Evolutionary conservation across 1,284 basidiomycete genomes (phyloP), one percentile per base, ranked within the genome.

Genomic region (Cystobasidium sp.): DNA sequence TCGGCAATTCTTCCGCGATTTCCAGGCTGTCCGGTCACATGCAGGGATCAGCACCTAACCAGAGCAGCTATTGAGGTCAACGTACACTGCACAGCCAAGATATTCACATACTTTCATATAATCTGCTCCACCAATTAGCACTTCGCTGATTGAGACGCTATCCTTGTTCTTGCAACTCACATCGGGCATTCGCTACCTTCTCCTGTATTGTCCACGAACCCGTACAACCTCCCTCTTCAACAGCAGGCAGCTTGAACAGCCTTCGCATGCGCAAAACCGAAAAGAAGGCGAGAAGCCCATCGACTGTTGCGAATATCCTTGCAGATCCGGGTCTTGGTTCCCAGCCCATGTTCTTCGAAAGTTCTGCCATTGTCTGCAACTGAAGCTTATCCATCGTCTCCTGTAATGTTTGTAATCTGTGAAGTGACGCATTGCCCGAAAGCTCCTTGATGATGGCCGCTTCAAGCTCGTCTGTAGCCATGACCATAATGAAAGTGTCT

Each of bases 41-140:
- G 39, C 39, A 20, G n/a, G 39, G 10, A 31, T 20, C 7, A 37
- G 16, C 31, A 31, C 5, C 31, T 31, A 31, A 2, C 5, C 5
- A 31, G 31, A 31, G 31, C 31, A 31, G 31, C 31, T 31, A 5
- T 5, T 5, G 31, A 31, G 31, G 31, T 31, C 31, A 31, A 53
- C 68, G 14, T 16, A 70, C 68, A 70, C 56, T 20, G 46, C 47
- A 51, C n/a, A 41, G 12, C 56, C 55, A 0, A 70, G 68, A 49
- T 62, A 70, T 62, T 70, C 68, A 46, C 68, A 70, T 16, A 62
- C 68, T 51, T 37, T 62, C n/a, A 70, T n/a, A 44, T 61, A 70
- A 41, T 62, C 68, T 70, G 20, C 16, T n/a, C 8, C 1, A 16
- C 41, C 37, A 49, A 18, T 7, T 1, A 24, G 31, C 43, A 9